These are phyloP conservation scores for Termitomyces sp. DNA, from an alignment of 768 basidiomycete genomes.

Conservation along the genomic window DNA sequence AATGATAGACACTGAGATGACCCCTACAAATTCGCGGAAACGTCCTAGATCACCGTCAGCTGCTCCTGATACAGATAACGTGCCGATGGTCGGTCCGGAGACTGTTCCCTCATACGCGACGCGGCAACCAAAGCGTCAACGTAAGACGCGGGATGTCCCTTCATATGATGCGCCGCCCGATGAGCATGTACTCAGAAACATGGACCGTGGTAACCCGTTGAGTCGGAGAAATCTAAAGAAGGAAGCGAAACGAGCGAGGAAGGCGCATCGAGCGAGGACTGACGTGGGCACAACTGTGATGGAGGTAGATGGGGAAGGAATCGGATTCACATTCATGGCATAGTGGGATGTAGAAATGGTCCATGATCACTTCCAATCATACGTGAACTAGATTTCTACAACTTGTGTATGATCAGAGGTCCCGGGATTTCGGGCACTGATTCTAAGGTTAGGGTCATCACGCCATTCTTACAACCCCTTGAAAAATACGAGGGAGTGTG, in stretches of 20 bases:
- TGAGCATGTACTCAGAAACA: slow-evolving; percentile 34
- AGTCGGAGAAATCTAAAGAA: slow-evolving; percentile 50
- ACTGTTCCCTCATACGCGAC: slow-evolving; percentile 17
- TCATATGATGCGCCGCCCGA: slow-evolving; percentile 48
- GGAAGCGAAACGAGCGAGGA: slow-evolving; percentile 58
- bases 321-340: slow-evolving; percentile 44
- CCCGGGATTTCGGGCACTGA: slow-evolving; percentile 1
- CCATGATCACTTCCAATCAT: neutral
- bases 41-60: slow-evolving; percentile 31
- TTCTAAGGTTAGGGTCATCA: slow-evolving; percentile 16
- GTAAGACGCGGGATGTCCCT: slow-evolving; percentile 49
- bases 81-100: slow-evolving; percentile 11
- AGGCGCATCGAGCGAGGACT: slow-evolving; percentile 34
- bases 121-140: slow-evolving; percentile 55
- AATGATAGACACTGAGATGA: slow-evolving; percentile 27
- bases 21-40: slow-evolving; percentile 28
- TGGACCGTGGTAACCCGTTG: slow-evolving; percentile 55
- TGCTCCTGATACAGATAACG: slow-evolving; percentile 9
- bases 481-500: neutral
- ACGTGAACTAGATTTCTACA: neutral
- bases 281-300: slow-evolving; percentile 24
- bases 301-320: slow-evolving; percentile 42
- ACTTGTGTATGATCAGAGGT: too few species aligned
- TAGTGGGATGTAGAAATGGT: neutral
- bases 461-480: slow-evolving; percentile 6